Conservation (phyloP, 1,284 basidiomycete species). For the Peniophora sp. region DNA sequence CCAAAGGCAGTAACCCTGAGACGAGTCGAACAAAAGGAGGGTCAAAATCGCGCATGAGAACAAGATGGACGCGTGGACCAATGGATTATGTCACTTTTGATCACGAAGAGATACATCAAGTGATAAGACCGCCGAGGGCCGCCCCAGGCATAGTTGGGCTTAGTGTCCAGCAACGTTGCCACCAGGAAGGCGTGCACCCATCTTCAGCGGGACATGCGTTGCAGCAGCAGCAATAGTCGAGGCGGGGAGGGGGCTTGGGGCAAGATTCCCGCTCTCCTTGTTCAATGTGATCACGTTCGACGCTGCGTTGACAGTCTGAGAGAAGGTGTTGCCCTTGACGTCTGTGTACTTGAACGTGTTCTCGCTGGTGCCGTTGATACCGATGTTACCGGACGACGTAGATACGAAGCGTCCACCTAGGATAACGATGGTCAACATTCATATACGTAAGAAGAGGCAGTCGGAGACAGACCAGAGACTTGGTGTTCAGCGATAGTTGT, state of each 20-base stretch:
- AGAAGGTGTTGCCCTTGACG: conserved; percentile 52
- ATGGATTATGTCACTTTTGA: too few relatives aligned
- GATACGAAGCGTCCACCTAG: conserved; percentile 49
- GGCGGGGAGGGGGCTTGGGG: conserved; percentile 15
- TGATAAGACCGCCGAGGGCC: too few relatives aligned
- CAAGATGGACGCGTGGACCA: too few relatives aligned
- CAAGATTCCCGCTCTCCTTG: conserved; percentile 47
- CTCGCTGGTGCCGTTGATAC: conserved; percentile 58
- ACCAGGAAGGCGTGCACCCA: not conserved
- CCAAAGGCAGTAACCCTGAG: too few relatives aligned
- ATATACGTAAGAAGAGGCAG: not conserved
- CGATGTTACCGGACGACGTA: conserved; percentile 40
- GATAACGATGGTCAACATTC: not conserved
- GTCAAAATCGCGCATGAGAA: too few relatives aligned
- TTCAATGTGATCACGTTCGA: conserved; percentile 57
- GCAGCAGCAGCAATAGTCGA: conserved; percentile 3
- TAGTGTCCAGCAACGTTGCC: not conserved
- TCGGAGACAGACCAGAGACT: conserved; percentile 37
- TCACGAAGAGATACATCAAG: too few relatives aligned
- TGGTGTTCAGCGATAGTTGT: conserved; percentile 55
- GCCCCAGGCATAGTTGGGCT: too few relatives aligned
- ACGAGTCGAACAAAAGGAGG: too few relatives aligned
- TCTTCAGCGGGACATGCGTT: not conserved
- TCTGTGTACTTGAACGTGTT: conserved; percentile 62
- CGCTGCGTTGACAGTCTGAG: conserved; percentile 49